phyloP scores from a whole-genome alignment of 805 yeast genomes.

The Isabelozyma pseudorhagii region DNA sequence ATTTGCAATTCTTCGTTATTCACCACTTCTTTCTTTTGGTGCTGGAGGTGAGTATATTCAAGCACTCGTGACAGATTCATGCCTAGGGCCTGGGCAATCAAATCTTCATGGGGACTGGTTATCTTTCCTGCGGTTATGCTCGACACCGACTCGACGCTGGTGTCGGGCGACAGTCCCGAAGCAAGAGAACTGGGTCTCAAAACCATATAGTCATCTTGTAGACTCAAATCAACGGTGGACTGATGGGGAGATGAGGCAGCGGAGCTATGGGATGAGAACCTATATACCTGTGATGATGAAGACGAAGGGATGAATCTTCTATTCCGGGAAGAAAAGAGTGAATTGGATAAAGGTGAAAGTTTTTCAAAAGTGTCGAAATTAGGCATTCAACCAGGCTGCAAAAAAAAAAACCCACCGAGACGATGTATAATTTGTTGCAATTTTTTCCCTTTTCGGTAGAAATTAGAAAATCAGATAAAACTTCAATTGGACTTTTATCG shows the following conservation, averaged over 20 bases:
- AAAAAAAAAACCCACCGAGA: background rate
- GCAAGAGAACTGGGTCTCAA: background rate
- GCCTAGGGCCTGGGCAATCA: background rate
- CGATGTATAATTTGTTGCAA: background rate
- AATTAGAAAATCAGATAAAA: slow-evolving; percentile 1
- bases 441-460: background rate
- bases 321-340: background rate
- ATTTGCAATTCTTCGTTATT: background rate
- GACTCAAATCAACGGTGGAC: background rate
- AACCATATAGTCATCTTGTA: background rate
- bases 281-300: slow-evolving; percentile 15
- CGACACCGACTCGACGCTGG: background rate
- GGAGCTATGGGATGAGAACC: background rate
- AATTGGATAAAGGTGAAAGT: background rate
- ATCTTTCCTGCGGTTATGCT: background rate
- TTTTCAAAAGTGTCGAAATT: background rate
- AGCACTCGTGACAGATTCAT: background rate
- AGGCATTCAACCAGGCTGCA: background rate
- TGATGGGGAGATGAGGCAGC: background rate
- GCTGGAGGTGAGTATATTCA: background rate
- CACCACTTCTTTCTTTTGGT: background rate
- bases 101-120: background rate
- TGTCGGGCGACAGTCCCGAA: background rate
- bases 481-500: background rate
- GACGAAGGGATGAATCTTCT: slow-evolving; percentile 14